Evolutionary conservation across 176 grass and related monocot species (phyloP), one percentile per base, ranked within the genome.

Genomic region (Cenchrus purpureus): DNA sequence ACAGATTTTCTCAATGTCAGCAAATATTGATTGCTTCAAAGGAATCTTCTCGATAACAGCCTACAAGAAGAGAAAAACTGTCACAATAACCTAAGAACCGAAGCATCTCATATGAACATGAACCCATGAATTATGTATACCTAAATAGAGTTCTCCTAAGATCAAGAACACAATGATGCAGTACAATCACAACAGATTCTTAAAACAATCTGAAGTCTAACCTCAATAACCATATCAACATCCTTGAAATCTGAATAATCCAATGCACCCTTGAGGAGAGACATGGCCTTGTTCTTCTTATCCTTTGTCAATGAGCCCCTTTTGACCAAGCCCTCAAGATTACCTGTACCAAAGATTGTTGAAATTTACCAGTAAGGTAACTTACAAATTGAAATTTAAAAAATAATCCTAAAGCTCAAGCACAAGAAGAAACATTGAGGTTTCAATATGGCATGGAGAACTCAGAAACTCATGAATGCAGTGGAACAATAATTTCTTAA

Each of bases 181-280:
- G 50, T 51, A n/a, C 40, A 49, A 69, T 17, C n/a, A 63, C 49
- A 45, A 29, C 20, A 76, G 19, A 78, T 75, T 45, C 15, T 59
- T 60, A 37, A 60, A 65, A 51, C 14, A 29, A 29, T 65, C 68
- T 17, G 44, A 46, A 34, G 9, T 58, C 37, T 74, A 92, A 96
- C 97, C 97, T 99, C 97, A 16, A 99, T 99, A 89, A 99, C 97
- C 93, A 99, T 91, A 92, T 99, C 97, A 76, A 96, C 91, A 86
- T 96, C 83, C 83, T 92, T 92, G 86, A 99, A 99, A 73, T 99
- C 93, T 12, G 78, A 87, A 88, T 96, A 99, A 91, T 99, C 93
- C 37, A 96, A 82, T 52, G 66, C 86, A 84, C 94, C 97, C 83
- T 94, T 96, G 19, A 99, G 83, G 87, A 96, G 89, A 67, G 91